Percentiles rank a stretch among this genome's conserved stretches.
These are phyloP conservation scores for Tylopilus vinaceipallidus DNA, from an alignment of 768 basidiomycete genomes.

Conservation along the genomic window DNA sequence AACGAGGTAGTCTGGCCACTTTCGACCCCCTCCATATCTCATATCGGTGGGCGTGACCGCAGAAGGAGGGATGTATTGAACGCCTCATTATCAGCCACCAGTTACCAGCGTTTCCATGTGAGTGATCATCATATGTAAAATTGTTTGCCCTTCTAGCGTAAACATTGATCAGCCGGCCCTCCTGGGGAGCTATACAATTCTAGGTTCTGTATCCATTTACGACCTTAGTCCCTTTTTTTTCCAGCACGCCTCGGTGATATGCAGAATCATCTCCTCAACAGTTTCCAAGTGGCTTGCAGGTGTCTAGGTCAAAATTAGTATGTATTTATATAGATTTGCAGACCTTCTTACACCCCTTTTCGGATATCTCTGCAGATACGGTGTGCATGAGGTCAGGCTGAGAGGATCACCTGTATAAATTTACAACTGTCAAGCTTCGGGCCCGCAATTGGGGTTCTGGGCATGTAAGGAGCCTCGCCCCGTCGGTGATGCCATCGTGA, in stretches of 20 bases:
- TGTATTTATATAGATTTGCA: slow-evolving; percentile 6
- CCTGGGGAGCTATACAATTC: neutral
- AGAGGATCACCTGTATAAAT: neutral
- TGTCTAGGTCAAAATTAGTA: slow-evolving; percentile 7
- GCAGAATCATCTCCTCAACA: neutral
- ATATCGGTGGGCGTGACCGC: slow-evolving; percentile 12
- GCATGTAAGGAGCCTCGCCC: neutral
- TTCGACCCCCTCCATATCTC: slow-evolving; percentile 10
- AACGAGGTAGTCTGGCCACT: slow-evolving; percentile 11
- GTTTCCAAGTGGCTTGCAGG: neutral
- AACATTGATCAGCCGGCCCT: slow-evolving; percentile 5
- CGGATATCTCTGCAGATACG: slow-evolving; percentile 2
- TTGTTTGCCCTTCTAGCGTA: slow-evolving; percentile 7
- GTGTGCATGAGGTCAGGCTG: slow-evolving; percentile 1
- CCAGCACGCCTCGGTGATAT: slow-evolving; percentile 19
- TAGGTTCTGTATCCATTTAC: neutral
- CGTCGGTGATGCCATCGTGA: neutral
- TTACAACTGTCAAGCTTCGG: slow-evolving; percentile 4
- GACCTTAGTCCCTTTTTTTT: slow-evolving; percentile 4
- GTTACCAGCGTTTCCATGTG: slow-evolving; percentile 10
- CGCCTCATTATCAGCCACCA: slow-evolving; percentile 1
- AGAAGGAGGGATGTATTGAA: slow-evolving; percentile 7
- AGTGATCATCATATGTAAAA: slow-evolving; percentile 1
- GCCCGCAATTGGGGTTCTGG: slow-evolving; percentile 4
- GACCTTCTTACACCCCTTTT: neutral